Conservation (phyloP, 208 protist species). For the Phytomonas francai region DNA sequence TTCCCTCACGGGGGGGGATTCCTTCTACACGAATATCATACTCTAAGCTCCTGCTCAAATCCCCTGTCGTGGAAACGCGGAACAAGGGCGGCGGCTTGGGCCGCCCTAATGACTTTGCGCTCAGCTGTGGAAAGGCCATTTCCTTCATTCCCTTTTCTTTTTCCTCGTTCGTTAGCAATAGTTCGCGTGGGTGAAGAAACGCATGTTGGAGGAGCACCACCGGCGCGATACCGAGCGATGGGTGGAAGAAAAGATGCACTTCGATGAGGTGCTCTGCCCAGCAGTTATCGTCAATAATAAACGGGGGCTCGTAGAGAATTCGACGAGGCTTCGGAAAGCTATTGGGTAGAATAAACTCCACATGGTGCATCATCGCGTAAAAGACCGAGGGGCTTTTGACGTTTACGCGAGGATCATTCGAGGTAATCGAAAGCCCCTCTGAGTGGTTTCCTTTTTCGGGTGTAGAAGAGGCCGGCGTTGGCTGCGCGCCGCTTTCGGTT, state of each 20-base stretch:
- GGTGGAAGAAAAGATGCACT: slow-evolving; percentile 55
- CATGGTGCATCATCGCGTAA: slow-evolving; percentile 57
- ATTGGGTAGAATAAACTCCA: slow-evolving; percentile 61
- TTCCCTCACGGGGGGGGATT: too few species aligned
- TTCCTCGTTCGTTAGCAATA: not conserved
- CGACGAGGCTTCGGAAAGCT: slow-evolving; percentile 68
- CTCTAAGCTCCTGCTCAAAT: too few species aligned
- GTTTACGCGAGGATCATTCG: not conserved
- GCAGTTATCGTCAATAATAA: slow-evolving; percentile 72
- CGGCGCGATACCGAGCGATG: slow-evolving; percentile 41
- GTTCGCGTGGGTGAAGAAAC: slow-evolving; percentile 28
- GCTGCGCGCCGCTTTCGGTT: too few species aligned
- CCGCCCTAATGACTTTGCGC: slow-evolving; percentile 36
- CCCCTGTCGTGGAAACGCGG: too few species aligned
- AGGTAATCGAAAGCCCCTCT: too few species aligned
- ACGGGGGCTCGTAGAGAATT: slow-evolving; percentile 46
- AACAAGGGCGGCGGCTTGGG: too few species aligned
- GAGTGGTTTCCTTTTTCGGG: too few species aligned
- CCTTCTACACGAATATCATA: too few species aligned
- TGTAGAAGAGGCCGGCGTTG: too few species aligned
- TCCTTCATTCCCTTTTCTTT: slow-evolving; percentile 8
- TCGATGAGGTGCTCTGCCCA: slow-evolving; percentile 83
- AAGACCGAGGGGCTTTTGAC: slow-evolving; percentile 41
- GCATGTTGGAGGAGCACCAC: slow-evolving; percentile 47
- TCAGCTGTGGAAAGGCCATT: slow-evolving; percentile 22